Evolutionary conservation across 495 filamentous ascomycete species (phyloP).

Genomic region (Trichoderma erinaceum): DNA sequence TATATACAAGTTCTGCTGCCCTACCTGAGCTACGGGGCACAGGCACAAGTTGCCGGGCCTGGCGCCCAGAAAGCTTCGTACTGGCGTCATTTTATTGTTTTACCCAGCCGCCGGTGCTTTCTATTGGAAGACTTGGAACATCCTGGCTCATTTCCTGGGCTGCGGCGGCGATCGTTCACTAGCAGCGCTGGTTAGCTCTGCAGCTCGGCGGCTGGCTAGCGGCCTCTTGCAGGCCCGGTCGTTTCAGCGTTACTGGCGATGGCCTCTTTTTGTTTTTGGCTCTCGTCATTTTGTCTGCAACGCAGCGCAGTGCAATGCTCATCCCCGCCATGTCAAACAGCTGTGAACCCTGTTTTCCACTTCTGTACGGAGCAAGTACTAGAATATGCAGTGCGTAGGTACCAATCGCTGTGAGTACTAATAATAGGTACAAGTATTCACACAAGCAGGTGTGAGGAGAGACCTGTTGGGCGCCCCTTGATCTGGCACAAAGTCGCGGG

Average conservation of each 20-base stretch:
- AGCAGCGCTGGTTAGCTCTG: neutral
- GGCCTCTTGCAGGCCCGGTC: slow-evolving; percentile 1
- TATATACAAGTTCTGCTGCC: no score
- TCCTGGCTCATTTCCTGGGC: neutral
- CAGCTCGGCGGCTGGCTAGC: neutral
- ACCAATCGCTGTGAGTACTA: no score
- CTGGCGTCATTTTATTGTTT: neutral
- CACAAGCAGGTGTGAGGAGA: no score
- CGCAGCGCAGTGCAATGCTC: neutral
- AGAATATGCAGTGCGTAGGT: no score
- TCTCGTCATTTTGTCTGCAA: neutral
- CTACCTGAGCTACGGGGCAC: no score
- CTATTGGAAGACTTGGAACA: neutral
- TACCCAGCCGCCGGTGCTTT: neutral
- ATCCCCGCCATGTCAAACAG: neutral
- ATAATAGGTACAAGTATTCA: no score
- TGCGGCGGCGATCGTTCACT: slow-evolving; percentile 5
- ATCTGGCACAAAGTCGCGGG: neutral
- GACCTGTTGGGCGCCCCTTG: neutral
- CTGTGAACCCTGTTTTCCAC: neutral
- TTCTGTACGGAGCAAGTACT: neutral
- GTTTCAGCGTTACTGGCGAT: neutral
- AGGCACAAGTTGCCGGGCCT: no score
- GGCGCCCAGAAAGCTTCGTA: neutral
- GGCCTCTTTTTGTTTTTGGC: neutral